phyloP scores from a whole-genome alignment of 2,329 filamentous ascomycete genomes.

The Didymella sp. region DNA sequence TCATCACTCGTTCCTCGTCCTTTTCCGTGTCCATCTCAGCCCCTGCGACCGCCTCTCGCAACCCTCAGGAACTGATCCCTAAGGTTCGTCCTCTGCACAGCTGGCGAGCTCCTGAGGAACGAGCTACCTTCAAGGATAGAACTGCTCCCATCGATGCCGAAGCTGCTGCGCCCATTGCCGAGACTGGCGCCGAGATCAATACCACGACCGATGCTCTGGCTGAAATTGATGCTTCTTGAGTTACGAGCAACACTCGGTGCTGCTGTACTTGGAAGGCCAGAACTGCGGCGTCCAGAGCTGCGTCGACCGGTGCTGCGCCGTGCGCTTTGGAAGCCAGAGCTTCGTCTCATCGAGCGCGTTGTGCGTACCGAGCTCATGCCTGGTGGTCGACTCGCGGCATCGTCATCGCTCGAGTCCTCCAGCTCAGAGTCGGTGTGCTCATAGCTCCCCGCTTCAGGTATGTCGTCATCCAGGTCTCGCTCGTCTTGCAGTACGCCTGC shows the following conservation, averaged over 20 bases:
- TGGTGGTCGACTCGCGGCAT: conserved; percentile 32
- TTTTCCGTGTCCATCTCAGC: conserved; percentile 3
- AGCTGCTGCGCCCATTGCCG: conserved; percentile 37
- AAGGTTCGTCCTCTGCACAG: conserved; percentile 37
- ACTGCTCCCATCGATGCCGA: conserved; percentile 46
- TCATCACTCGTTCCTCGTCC: conserved; percentile 13
- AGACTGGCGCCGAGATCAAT: conserved; percentile 32
- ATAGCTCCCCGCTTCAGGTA: conserved; percentile 61
- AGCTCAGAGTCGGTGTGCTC: conserved; percentile 62
- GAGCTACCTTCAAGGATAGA: conserved; percentile 49
- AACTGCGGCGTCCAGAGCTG: conserved; percentile 12
- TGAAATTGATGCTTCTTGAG: conserved; percentile 3
- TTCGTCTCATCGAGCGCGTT: conserved; percentile 26
- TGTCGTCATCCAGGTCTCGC: conserved; percentile 58
- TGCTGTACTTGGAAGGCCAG: conserved; percentile 6
- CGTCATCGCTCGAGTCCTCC: conserved; percentile 48
- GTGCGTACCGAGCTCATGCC: conserved; percentile 31
- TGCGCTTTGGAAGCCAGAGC: conserved; percentile 31
- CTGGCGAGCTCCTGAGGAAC: conserved; percentile 45
- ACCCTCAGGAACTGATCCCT: conserved; percentile 40
- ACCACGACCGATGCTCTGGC: conserved; percentile 9
- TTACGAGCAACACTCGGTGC: neutral
- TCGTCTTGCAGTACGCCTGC: conserved; percentile 57
- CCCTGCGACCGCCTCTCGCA: conserved; percentile 26
- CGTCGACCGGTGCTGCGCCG: conserved; percentile 29